phyloP scores from a whole-genome alignment of 345 rosid genomes.

The Murraya paniculata region DNA sequence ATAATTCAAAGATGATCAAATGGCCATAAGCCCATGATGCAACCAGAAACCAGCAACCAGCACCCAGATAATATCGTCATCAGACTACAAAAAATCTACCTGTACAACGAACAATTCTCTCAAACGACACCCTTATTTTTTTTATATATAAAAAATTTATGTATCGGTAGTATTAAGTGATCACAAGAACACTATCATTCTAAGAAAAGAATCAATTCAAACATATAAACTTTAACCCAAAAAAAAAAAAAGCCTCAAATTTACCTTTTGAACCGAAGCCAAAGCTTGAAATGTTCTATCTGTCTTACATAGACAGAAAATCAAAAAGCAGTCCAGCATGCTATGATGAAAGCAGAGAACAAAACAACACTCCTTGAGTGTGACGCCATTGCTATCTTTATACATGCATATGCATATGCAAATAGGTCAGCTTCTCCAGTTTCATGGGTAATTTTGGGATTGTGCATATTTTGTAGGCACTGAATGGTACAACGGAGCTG shows the following conservation, averaged over 20 bases:
- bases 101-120: not conserved
- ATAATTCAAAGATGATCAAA: not conserved
- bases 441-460: constrained; percentile 1
- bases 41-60: not conserved
- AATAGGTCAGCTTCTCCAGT: not conserved
- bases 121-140: not conserved
- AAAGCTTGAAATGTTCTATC: not conserved
- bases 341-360: not conserved
- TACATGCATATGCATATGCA: too few relatives aligned
- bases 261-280: not conserved
- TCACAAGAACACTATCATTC: not conserved
- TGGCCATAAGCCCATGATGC: not conserved
- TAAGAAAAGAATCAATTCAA: not conserved
- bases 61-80: not conserved
- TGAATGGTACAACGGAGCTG: not conserved
- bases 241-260: not conserved
- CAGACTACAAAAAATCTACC: not conserved
- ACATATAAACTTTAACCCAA: not conserved
- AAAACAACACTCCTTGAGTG: too few relatives aligned
- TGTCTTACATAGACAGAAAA: not conserved
- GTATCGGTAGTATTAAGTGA: not conserved
- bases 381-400: not conserved
- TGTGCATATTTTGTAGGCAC: not conserved
- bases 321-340: not conserved
- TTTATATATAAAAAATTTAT: not conserved